Base-by-base conservation (phyloP, 2,329 filamentous ascomycete genomes). In the Seiridium cupressi region DNA sequence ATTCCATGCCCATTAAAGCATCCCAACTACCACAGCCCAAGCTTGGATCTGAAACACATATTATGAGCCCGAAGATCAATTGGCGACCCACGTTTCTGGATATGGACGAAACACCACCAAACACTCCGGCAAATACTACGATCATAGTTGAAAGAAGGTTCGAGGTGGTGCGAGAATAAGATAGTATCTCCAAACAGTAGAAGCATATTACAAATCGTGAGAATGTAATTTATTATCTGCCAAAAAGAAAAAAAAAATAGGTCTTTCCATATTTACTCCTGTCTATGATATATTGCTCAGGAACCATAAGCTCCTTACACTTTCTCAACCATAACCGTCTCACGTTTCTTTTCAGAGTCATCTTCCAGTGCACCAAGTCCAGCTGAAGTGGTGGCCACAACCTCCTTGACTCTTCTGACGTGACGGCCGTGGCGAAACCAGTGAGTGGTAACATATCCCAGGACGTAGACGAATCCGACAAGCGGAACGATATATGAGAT, bases 401-500 rank as follows among this genome's bases (percentile, higher is more conserved):
- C 61, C 56, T 71, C 67, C 68, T 74, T 74, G 36, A 70, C 66
- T 7, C 70, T 60, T 65, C 72, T 62, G 56, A 75, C 66, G 46
- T 69, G 64, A 32, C 66, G 63, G 31, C 72, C 73, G 51, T 71
- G 68, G 58, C 69, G 62, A 11, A 73, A 13, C 72, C 72, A 74
- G 62, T 73, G 72, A 56, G 38, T 42, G 65, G 56, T 38, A 65
- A 55, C 6, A 71, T 69, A 54, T 42, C 38, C 38, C 7, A 42
- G 38, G 7, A 42, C 38, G 38, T 42, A 42, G 38, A 42, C 38
- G 66, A 80, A 80, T 31, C 77, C 77, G 57, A 76, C 70, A 11
- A 79, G 68, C 4, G 78, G 77, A 1, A 79, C 76, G 32, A 79
- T 58, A 66, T 79, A 79, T 11, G 75, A 78, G 66, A 77, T 76